phyloP scores from a whole-genome alignment of 2,329 filamentous ascomycete genomes.

The Hymenoscyphus scutula region DNA sequence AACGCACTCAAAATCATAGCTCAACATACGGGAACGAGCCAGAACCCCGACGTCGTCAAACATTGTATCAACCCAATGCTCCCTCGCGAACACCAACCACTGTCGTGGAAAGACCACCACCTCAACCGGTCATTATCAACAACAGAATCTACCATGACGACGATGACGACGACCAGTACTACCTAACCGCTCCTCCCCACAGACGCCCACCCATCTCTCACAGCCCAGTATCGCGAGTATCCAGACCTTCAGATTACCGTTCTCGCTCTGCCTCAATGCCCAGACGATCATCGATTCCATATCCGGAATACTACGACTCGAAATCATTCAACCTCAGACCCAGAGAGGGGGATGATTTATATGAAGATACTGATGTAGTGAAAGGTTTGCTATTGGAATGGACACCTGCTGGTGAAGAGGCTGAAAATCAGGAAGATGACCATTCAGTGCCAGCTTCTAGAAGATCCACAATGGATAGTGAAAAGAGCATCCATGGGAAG shows the following conservation, averaged over 20 bases:
- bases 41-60: background rate
- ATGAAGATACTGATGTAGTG: constrained; percentile 7
- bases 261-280: background rate
- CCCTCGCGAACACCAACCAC: background rate
- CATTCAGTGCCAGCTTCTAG: background rate
- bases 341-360: background rate
- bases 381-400: constrained; percentile 9
- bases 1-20: background rate
- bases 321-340: constrained; percentile 5
- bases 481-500: background rate
- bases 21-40: background rate
- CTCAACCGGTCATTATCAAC: background rate
- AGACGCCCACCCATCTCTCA: background rate
- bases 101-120: background rate
- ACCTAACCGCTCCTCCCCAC: background rate
- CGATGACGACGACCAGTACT: background rate
- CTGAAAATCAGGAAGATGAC: background rate
- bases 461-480: background rate
- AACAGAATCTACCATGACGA: background rate
- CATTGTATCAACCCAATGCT: background rate
- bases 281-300: background rate
- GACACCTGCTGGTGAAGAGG: constrained; percentile 11
- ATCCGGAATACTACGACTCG: constrained; percentile 10
- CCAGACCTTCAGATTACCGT: background rate
- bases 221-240: background rate